Base-by-base conservation (phyloP, 768 basidiomycete genomes). In the Collybia nuda region DNA sequence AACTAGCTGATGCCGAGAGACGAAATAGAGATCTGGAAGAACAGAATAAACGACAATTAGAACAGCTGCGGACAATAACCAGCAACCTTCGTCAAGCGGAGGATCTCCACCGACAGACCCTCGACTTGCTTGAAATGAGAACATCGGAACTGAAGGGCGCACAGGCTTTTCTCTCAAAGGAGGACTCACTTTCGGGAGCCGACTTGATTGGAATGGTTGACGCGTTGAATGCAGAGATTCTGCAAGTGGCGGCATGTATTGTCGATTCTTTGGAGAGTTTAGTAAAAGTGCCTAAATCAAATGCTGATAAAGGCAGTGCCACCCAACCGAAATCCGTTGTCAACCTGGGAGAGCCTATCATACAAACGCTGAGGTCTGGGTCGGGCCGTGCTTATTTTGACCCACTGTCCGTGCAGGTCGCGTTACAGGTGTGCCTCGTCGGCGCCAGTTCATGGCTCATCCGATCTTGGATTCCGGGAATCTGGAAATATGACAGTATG, bases 191-290 rank as follows among this genome's bases (percentile, higher is more conserved):
- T 22, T 60, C 61, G 7, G 54, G 53, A 18, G 59, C 58, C 38
- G 61, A 62, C n/a, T 52, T 60, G 24, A 55, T 60, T 26, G 28
- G 17, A 7, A 57, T 65, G 53, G 61, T 75, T 24, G 71, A 78
- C 22, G 61, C 64, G 0, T 58, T 81, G 50, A 81, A 81, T 53
- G 61, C 65, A 19, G 80, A 81, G 55, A 75, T 80, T 19, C 64
- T 76, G 35, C 80, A 81, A 51, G 64, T 66, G 11, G 60, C 73
- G 2, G 74, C 77, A 21, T 67, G 72, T 56, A 72, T 81, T 44
- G 69, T 75, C 0, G 77, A 79, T 49, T 52, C 53, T 4, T 60
- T 67, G 55, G 18, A 44, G 2, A 51, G 40, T 40, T 18, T 44
- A 19, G 6, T 17, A 3, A 36, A 28, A 12, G 32, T 36, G 37